Evolutionary conservation across 1,284 basidiomycete species (phyloP).

Genomic region (Retiboletus fuscus): DNA sequence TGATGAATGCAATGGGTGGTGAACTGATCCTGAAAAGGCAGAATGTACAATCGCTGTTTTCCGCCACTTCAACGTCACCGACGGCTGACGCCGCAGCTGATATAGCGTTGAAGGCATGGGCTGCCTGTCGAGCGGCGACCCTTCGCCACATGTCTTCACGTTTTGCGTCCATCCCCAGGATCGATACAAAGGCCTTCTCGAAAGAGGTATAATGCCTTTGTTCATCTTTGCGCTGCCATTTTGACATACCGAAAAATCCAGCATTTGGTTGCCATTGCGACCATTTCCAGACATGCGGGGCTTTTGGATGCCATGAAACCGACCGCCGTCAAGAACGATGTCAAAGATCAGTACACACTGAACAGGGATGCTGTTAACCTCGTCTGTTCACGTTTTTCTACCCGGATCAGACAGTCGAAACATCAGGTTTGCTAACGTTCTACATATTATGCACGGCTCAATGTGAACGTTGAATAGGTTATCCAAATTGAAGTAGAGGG

Average conservation of each 20-base stretch:
- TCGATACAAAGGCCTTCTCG: conserved; percentile 37
- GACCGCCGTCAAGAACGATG: conserved; percentile 55
- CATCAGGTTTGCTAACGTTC: conserved; percentile 48
- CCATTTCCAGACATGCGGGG: conserved; percentile 55
- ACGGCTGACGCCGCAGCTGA: conserved; percentile 22
- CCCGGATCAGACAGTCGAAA: conserved; percentile 46
- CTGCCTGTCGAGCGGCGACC: conserved; percentile 50
- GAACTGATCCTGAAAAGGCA: conserved; percentile 44
- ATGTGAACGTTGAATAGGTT: conserved; percentile 26
- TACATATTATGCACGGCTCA: not conserved
- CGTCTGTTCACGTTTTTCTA: conserved; percentile 56
- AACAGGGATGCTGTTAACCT: conserved; percentile 48
- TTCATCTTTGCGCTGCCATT: not conserved
- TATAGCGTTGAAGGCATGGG: conserved; percentile 60
- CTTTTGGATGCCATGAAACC: conserved; percentile 55
- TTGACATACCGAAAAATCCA: conserved; percentile 36
- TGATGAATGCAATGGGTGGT: conserved; percentile 55
- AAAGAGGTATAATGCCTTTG: conserved; percentile 24
- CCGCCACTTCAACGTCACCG: conserved; percentile 39
- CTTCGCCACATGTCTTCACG: conserved; percentile 31
- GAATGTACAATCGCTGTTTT: conserved; percentile 54
- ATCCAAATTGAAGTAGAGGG: conserved; percentile 36
- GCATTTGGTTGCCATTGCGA: conserved; percentile 52
- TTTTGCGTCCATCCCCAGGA: conserved; percentile 30
- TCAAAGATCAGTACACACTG: conserved; percentile 42